Conservation (phyloP, 371 early-diverging fungal species). For the Mucor racemosus region DNA sequence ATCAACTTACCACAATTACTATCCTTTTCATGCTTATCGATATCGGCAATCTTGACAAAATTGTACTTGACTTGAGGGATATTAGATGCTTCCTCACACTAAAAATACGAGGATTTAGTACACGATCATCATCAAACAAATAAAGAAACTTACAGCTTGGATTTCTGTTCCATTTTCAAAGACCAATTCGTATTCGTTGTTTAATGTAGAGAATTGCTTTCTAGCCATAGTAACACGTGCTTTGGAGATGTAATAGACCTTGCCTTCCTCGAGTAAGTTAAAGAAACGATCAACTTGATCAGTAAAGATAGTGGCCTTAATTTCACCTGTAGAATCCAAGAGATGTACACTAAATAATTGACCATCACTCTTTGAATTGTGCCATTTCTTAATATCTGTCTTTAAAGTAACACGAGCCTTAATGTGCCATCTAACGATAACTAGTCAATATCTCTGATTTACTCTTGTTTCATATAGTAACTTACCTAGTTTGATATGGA, state of each 20-base stretch:
- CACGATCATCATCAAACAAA: background rate
- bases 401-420: slow-evolving; percentile 87
- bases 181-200: slow-evolving; percentile 93
- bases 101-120: background rate
- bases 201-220: slow-evolving; percentile 79
- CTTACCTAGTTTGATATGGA: slow-evolving; percentile 79
- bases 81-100: slow-evolving; percentile 65
- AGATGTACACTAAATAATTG: slow-evolving; percentile 89
- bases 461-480: background rate
- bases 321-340: slow-evolving; percentile 90
- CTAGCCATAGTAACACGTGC: slow-evolving; percentile 87
- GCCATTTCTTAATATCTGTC: slow-evolving; percentile 82
- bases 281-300: slow-evolving; percentile 80
- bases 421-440: slow-evolving; percentile 80
- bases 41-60: slow-evolving; percentile 67
- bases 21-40: slow-evolving; percentile 71
- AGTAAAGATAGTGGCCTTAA: slow-evolving; percentile 89
- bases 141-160: slow-evolving; percentile 50
- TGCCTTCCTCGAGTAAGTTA: slow-evolving; percentile 75
- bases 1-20: slow-evolving; percentile 61
- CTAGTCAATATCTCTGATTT: background rate
- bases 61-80: slow-evolving; percentile 75
- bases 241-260: slow-evolving; percentile 86
- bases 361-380: slow-evolving; percentile 82
- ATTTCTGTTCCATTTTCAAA: slow-evolving; percentile 76